Base-by-base conservation (phyloP, 2,329 filamentous ascomycete species). In the Ophiosphaerella narmari region DNA sequence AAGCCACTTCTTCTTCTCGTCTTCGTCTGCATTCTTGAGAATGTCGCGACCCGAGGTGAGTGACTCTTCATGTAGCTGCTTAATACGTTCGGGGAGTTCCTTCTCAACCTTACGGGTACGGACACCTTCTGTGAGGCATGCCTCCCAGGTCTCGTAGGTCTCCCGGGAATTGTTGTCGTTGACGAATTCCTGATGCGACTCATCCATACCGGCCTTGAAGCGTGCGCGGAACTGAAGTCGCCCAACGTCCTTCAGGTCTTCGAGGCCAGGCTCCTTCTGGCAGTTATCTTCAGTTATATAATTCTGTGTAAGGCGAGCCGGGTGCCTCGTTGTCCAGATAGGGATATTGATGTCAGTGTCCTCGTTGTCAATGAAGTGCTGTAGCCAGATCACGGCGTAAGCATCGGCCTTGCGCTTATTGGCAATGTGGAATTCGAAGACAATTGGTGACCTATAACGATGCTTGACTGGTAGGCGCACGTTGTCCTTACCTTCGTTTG, bases 101-200 rank as follows among this genome's bases (percentile, higher is more conserved):
- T 86, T 82, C 8, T 82, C 77, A 1, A 97, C 90, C 24, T 85
- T 82, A 47, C 86, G 82, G 12, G 80, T 75, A 2, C 94, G 85
- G 0, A 96, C 90, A 11, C 93, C 93, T 72, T 97, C 92, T 0
- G 91, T 86, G 35, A 88, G 84, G 70, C 93, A 97, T 0, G 91
- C 90, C 72, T 97, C 91, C 91, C 92, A 97, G 0, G 88, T 89
- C 75, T 97, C 93, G 57, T 90, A 96, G 0, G 92, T 97, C 77
- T 97, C 94, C 29, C 93, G 87, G 1, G 88, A 87, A 68, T 96
- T 86, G 65, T 96, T 96, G 72, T 95, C 90, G 40, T 86, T 83
- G 18, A 96, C 86, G 62, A 96, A 97, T 1, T 80, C 81, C 58
- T 90, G 82, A 68, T 97, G 94, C 14, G 90, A 88, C 46, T 90